A percentile compares a stretch with the other conserved stretches of the same genome.
Evolutionary conservation across 495 filamentous ascomycete genomes (phyloP).

Genomic region (Durotheca rogersii): DNA sequence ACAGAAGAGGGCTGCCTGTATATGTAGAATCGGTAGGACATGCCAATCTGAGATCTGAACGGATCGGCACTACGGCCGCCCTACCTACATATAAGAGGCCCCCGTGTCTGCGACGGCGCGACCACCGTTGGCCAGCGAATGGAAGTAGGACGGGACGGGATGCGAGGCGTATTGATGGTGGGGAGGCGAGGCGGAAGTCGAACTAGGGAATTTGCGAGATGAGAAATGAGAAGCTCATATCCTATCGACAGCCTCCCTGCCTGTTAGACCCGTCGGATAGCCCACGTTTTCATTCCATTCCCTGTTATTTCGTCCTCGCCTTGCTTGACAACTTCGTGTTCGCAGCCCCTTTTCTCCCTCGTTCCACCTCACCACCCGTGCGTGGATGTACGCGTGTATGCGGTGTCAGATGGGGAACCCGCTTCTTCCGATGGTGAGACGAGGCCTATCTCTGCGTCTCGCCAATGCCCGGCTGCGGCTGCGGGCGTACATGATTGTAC

Average conservation of each 20-base stretch:
- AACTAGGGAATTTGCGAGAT: too few relatives aligned
- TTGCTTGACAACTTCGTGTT: neutral
- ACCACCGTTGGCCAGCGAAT: neutral
- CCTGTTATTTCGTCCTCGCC: neutral
- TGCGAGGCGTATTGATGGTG: conserved; percentile 5
- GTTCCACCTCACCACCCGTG: too few relatives aligned
- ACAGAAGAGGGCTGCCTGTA: conserved; percentile 4
- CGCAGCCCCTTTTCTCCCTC: neutral
- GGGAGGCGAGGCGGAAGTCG: conserved; percentile 6
- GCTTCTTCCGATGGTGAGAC: neutral
- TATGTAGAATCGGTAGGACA: conserved; percentile 18
- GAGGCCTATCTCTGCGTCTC: neutral
- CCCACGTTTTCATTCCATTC: neutral
- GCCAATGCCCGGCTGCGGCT: too few relatives aligned
- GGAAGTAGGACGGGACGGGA: neutral
- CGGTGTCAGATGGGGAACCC: conserved; percentile 6
- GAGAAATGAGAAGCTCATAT: too few relatives aligned
- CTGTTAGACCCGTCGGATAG: conserved; percentile 4
- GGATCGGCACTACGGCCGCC: conserved; percentile 3
- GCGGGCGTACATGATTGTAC: too few relatives aligned
- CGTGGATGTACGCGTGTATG: too few relatives aligned
- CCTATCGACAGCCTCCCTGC: conserved; percentile 3
- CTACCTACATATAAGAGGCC: neutral
- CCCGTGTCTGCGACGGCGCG: conserved; percentile 1
- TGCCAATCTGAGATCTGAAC: conserved; percentile 21